Base-by-base conservation (phyloP, 805 yeast genomes). In the Candida dendrica region DNA sequence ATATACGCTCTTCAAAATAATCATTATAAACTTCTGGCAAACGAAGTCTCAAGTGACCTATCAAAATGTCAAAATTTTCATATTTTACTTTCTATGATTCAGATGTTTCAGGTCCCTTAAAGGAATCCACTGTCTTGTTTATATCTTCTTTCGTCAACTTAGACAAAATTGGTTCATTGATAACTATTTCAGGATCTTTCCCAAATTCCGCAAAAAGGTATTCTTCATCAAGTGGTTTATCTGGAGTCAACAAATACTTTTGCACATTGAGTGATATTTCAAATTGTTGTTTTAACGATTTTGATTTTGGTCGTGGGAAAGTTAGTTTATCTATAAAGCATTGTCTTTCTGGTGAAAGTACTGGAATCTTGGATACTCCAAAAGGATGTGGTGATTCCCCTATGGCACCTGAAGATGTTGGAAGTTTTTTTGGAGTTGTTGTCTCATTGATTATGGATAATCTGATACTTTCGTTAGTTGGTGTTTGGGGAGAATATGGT, bases 51-150 rank as follows among this genome's bases (percentile, higher is more conserved):
- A 52, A 30, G 35, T 47, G 51, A 3, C 49, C 51, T 16, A 56
- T 51, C 37, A 56, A 36, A 2, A 46, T 27, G 30, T 48, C 58
- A 34, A 56, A 39, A n/a, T 39, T 36, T 3, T 45, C 38, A 36
- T 34, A 43, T 19, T 49, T 42, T 2, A 19, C 24, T 8, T 39
- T 38, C 60, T 58, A 56, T 38, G 52, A 53, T n/a, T 43, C 48
- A 0, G 58, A 48, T 1, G 51, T 47, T 29, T 53, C 59, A 36
- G 38, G 45, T 0, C 49, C 55, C 7, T 34, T 29, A 18, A 42
- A 56, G 1, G 38, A 11, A 0, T 11, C 3, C 8, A 55, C 10
- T 0, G 51, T 11, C 1, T 17, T 9, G 14, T 52, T 48, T 22
- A 53, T 46, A 3, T 47, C 45, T 1, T 29, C 38, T 3, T 8